These are phyloP conservation scores for Chlorella sp. DNA, from an alignment of 139 green algal genomes.

Conservation along the genomic window DNA sequence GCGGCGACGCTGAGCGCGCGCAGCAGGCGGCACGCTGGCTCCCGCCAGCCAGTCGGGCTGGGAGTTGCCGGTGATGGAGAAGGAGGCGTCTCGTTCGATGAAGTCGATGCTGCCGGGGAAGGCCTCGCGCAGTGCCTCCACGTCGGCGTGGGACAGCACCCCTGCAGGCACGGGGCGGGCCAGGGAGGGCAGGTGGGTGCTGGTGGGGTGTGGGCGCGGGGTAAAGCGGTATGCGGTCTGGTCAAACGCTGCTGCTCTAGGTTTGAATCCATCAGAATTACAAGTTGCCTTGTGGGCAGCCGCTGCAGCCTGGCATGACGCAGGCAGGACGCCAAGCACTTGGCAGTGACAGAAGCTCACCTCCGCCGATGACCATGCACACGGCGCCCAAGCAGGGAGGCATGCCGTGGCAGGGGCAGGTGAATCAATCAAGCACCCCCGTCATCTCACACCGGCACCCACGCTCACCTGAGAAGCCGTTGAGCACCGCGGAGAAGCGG, in stretches of 20 bases:
- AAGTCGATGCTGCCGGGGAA: neutral
- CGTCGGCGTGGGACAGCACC: neutral
- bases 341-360: neutral
- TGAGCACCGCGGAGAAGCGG: slow-evolving; percentile 10
- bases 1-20: neutral
- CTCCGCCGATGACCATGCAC: neutral
- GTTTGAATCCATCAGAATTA: no score
- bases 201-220: neutral
- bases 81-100: slow-evolving; percentile 7
- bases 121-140: neutral
- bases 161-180: neutral
- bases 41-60: slow-evolving; percentile 17
- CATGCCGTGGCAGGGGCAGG: neutral
- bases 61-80: slow-evolving; percentile 15
- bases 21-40: neutral
- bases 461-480: slow-evolving; percentile 25
- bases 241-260: no score
- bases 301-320: neutral
- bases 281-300: neutral
- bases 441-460: neutral
- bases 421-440: neutral
- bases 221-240: neutral
- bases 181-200: neutral
- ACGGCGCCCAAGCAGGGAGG: neutral
- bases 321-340: neutral